Base-by-base conservation (phyloP, 805 yeast species). In the Blastobotrys robertii region DNA sequence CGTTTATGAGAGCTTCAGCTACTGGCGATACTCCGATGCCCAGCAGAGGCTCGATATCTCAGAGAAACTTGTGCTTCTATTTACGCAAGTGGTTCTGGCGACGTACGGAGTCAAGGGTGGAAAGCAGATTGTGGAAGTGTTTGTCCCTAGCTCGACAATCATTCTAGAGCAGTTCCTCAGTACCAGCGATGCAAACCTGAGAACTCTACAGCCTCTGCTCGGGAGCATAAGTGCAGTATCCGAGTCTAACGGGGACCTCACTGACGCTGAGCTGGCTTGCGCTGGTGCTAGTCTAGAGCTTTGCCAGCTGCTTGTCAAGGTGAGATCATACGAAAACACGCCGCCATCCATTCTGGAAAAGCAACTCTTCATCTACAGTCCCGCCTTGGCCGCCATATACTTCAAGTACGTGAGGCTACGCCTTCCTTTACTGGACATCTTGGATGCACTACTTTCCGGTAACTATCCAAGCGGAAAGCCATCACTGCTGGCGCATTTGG, bases 401-500 rank as follows among this genome's bases (percentile, higher is more conserved):
- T 63, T 76, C 4, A 66, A 65, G n/a, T 65, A 68, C 30, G 64
- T 67, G 7, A 51, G 62, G 0, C 64, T 79, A 44, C 73, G 85
- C 46, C 59, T 62, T 29, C 64, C 65, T 8, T 66, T 84, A 1
- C 60, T 84, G 30, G 71, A 70, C 34, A 56, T 86, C 31, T 59
- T 85, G 12, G 73, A 80, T 3, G 65, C 56, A 35, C 37, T 60
- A 25, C 53, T 55, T 14, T 39, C 49, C 9, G 55, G 57, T 12
- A 33, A 32, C 32, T 49, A 53, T 48, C 67, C 67, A 5, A 63
- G 65, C 3, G 77, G 74, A 22, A 74, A 79, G 30, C 94, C 95
- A 3, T 86, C 95, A 1, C 63, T 90, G 38, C 66, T 90, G 33
- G 83, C 97, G 0, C 85, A 85, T 57, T 63, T 90, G 42, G 92